Evolutionary conservation across 768 basidiomycete species (phyloP).

Genomic region (Tricholoma matsutake): DNA sequence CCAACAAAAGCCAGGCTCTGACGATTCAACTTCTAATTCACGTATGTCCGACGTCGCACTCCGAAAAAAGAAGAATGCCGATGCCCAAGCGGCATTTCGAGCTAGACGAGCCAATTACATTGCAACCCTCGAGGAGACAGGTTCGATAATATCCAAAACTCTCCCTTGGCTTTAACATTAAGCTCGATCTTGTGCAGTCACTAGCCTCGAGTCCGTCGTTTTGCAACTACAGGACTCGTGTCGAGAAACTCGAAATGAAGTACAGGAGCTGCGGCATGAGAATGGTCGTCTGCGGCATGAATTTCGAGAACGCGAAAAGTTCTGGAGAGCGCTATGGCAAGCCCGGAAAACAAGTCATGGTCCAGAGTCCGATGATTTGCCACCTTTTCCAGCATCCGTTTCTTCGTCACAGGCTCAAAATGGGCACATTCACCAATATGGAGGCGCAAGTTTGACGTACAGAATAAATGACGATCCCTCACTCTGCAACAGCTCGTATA

Average conservation of each 20-base stretch:
- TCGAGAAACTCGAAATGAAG: slow-evolving; percentile 61
- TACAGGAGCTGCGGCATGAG: slow-evolving; percentile 61
- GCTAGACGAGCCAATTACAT: slow-evolving; percentile 84
- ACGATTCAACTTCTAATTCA: slow-evolving; percentile 32
- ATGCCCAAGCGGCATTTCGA: slow-evolving; percentile 84
- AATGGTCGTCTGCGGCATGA: slow-evolving; percentile 62
- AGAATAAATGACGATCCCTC: slow-evolving; percentile 45
- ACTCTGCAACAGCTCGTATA: slow-evolving; percentile 44
- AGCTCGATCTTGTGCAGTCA: slow-evolving; percentile 46
- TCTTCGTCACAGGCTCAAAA: slow-evolving; percentile 30
- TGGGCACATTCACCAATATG: slow-evolving; percentile 37
- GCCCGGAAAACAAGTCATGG: slow-evolving; percentile 55
- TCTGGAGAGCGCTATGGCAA: slow-evolving; percentile 69
- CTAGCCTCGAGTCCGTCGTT: slow-evolving; percentile 81
- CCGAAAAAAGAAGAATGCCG: slow-evolving; percentile 87
- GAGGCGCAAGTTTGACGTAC: slow-evolving; percentile 39
- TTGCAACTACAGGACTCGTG: slow-evolving; percentile 80
- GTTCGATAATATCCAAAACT: slow-evolving; percentile 23
- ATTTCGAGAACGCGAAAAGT: slow-evolving; percentile 68
- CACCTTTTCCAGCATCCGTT: slow-evolving; percentile 45
- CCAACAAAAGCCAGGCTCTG: slow-evolving; percentile 32
- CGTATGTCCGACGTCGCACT: slow-evolving; percentile 66
- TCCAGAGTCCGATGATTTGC: slow-evolving; percentile 50
- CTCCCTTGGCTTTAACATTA: slow-evolving; percentile 12
- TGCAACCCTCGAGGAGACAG: slow-evolving; percentile 82